Percentiles rank a stretch among this genome's conserved stretches.
These are phyloP conservation scores for Crithidia bombi DNA, from an alignment of 208 protist species.

Conservation along the genomic window DNA sequence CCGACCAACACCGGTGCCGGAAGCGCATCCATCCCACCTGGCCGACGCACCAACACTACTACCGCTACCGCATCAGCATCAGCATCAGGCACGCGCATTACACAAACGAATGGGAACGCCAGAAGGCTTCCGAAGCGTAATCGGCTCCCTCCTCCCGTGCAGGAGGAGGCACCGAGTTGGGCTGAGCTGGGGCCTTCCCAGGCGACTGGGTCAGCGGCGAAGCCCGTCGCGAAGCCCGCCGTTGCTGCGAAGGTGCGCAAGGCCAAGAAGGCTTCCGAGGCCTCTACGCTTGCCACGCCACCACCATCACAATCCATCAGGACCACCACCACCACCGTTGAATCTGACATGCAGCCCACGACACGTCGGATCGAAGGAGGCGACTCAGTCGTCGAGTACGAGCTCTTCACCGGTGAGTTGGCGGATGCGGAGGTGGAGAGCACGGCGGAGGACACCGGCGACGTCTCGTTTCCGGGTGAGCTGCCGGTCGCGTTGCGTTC, in stretches of 20 bases:
- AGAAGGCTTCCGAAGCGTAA: not conserved
- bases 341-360: not conserved
- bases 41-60: not conserved
- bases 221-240: constrained; percentile 1
- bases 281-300: not conserved
- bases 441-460: not conserved
- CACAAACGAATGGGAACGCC: not conserved
- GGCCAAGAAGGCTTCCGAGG: not conserved
- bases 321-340: not conserved
- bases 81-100: not conserved
- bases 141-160: not conserved
- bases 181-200: not conserved
- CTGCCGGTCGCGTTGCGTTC: not conserved
- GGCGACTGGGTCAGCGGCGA: not conserved
- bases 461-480: not conserved
- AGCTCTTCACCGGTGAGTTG: constrained; percentile 9
- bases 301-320: not conserved
- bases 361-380: not conserved
- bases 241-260: constrained; percentile 3
- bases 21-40: not conserved
- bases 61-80: not conserved
- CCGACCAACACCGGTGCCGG: not conserved
- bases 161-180: not conserved
- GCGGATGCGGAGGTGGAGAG: constrained; percentile 7
- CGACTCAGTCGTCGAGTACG: constrained; percentile 31